A percentile compares a stretch with the other conserved stretches of the same genome.
phyloP scores from a whole-genome alignment of 768 basidiomycete genomes.

The Podaxis rugospora region DNA sequence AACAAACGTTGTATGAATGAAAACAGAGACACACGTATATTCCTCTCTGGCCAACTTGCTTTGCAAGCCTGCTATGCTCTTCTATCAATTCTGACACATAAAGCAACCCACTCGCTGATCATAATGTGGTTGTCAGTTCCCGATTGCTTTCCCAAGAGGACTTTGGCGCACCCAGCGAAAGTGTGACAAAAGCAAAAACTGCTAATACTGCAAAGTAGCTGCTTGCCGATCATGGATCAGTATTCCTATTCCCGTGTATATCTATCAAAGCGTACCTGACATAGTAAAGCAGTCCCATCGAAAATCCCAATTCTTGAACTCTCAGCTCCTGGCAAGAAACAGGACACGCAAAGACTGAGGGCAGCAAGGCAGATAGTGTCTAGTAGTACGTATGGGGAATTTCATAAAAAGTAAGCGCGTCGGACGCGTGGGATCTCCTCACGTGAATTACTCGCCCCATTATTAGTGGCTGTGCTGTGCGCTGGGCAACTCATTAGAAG shows the following conservation, averaged over 20 bases:
- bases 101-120: conserved; percentile 82
- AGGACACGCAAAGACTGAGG: neutral
- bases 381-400: neutral
- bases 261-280: conserved; percentile 43
- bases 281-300: conserved; percentile 56
- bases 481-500: neutral
- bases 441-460: conserved; percentile 12
- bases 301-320: conserved; percentile 9
- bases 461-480: conserved; percentile 9
- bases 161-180: conserved; percentile 73
- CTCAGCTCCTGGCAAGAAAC: neutral
- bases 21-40: conserved; percentile 68
- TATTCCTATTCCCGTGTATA: neutral
- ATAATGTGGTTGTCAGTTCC: conserved; percentile 11
- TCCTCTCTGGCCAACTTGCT: conserved; percentile 75
- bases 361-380: neutral
- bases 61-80: conserved; percentile 83
- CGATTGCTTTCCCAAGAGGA: neutral
- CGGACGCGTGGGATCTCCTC: conserved; percentile 12
- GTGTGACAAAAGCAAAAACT: conserved; percentile 85
- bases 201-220: conserved; percentile 75
- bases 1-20: neutral
- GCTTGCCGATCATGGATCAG: conserved; percentile 8
- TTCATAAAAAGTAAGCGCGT: conserved; percentile 10
- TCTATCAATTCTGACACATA: conserved; percentile 96